phyloP scores from a whole-genome alignment of 169 alveolate species.

The Plasmodium coatneyi region DNA sequence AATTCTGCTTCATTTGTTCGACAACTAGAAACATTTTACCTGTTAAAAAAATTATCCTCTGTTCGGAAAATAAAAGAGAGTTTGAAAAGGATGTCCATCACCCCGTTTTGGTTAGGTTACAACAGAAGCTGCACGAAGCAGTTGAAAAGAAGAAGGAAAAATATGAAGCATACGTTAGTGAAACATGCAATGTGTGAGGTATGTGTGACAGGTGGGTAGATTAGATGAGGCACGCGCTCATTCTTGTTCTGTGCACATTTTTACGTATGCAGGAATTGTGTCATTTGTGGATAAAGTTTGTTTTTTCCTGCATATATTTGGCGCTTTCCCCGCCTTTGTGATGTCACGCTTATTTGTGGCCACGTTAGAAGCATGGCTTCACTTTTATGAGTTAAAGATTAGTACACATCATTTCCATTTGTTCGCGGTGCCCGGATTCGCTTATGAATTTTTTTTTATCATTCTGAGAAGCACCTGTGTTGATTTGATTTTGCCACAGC shows the following conservation, averaged over 20 bases:
- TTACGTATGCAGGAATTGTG: background rate
- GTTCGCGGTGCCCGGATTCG: background rate
- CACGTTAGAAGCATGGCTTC: background rate
- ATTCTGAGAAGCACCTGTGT: background rate
- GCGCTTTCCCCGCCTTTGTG: background rate
- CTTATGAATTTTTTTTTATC: background rate
- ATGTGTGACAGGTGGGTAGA: background rate
- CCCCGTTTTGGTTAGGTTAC: constrained; percentile 36
- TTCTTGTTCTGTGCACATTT: background rate
- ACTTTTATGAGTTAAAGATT: background rate
- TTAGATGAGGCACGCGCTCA: background rate
- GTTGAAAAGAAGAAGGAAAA: constrained; percentile 64
- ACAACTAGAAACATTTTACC: constrained; percentile 72
- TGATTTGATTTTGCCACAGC: background rate
- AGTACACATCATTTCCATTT: background rate
- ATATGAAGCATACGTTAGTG: constrained; percentile 4
- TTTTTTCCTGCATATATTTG: background rate
- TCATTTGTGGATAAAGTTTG: background rate
- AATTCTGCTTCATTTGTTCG: constrained; percentile 68
- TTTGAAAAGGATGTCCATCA: constrained; percentile 66
- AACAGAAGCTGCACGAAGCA: constrained; percentile 27
- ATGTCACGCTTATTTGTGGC: background rate
- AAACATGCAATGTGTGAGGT: background rate
- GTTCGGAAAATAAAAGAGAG: constrained; percentile 12
- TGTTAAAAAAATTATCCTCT: constrained; percentile 46